Percentiles rank a stretch among this genome's conserved stretches.
Evolutionary conservation across 805 yeast genomes (phyloP).

Genomic region (Schwanniomyces polymorphus): DNA sequence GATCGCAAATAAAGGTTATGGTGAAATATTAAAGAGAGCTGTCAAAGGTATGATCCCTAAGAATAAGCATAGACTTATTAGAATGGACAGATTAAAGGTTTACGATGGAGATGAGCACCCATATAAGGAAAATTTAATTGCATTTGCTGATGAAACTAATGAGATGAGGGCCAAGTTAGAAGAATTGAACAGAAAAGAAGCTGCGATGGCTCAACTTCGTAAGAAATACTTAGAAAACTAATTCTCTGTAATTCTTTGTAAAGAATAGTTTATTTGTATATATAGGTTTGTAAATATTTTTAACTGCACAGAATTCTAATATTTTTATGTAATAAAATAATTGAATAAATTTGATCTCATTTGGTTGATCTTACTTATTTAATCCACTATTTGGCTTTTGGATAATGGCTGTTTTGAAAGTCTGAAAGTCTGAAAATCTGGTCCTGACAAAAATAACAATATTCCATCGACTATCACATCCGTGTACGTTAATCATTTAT

Average conservation of each 20-base stretch:
- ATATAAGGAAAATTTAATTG: slow-evolving; percentile 76
- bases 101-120: slow-evolving; percentile 90
- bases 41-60: slow-evolving; percentile 97
- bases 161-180: slow-evolving; percentile 45
- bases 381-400: too few relatives aligned
- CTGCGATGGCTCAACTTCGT: slow-evolving; percentile 31
- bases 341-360: not conserved
- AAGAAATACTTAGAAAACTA: slow-evolving; percentile 29
- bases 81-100: slow-evolving; percentile 82
- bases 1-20: slow-evolving; percentile 76
- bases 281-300: slow-evolving; percentile 5
- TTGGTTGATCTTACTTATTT: too few relatives aligned
- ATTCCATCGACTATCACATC: too few relatives aligned
- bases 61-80: slow-evolving; percentile 73
- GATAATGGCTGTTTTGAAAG: too few relatives aligned
- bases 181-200: slow-evolving; percentile 36
- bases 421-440: too few relatives aligned
- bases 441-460: too few relatives aligned
- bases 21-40: slow-evolving; percentile 83
- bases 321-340: slow-evolving; percentile 1
- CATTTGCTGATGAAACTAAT: slow-evolving; percentile 77
- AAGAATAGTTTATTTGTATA: slow-evolving; percentile 5
- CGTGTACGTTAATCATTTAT: not conserved
- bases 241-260: not conserved
- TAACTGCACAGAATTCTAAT: not conserved